Percentiles rank a stretch among this genome's conserved stretches.
Conservation (phyloP, 1,284 basidiomycete genomes). For the Apiotrichum domesticum region DNA sequence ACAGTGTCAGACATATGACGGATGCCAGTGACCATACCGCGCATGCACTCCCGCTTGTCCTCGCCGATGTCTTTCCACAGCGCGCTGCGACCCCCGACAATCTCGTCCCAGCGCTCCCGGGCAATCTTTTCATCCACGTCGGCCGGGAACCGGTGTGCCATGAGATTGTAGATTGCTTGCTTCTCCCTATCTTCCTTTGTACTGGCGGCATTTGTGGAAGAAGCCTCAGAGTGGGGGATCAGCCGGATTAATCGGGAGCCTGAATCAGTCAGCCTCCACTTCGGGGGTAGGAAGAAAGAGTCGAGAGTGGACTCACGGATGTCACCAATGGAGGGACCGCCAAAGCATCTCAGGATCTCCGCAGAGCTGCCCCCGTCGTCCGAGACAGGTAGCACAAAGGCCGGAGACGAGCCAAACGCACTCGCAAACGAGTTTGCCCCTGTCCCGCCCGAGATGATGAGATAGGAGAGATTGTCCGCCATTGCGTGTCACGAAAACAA, state of each 20-base stretch:
- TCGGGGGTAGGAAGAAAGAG: too few relatives aligned
- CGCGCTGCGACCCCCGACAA: constrained; percentile 78
- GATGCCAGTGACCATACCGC: constrained; percentile 28
- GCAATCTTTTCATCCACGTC: constrained; percentile 64
- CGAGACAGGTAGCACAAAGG: constrained; percentile 48
- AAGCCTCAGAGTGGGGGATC: constrained; percentile 41
- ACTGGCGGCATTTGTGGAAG: constrained; percentile 4
- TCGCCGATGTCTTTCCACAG: constrained; percentile 85
- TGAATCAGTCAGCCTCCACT: neutral
- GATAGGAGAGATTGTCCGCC: constrained; percentile 23
- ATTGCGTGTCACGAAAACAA: too few relatives aligned
- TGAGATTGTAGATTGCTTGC: constrained; percentile 64
- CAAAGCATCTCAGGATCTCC: constrained; percentile 50
- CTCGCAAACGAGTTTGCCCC: constrained; percentile 52
- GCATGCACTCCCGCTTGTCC: constrained; percentile 72
- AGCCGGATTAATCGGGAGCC: constrained; percentile 52
- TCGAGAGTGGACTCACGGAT: constrained; percentile 40
- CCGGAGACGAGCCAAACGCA: constrained; percentile 50
- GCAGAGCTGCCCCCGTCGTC: constrained; percentile 52
- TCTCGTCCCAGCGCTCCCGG: constrained; percentile 83
- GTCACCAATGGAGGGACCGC: constrained; percentile 49
- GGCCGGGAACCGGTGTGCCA: constrained; percentile 73
- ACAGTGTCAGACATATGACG: too few relatives aligned
- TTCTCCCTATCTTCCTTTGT: constrained; percentile 29
- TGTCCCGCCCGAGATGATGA: constrained; percentile 52